These are phyloP conservation scores for Backusella parvicylindrica DNA, from an alignment of 192 early-diverging fungal genomes.

Conservation along the genomic window DNA sequence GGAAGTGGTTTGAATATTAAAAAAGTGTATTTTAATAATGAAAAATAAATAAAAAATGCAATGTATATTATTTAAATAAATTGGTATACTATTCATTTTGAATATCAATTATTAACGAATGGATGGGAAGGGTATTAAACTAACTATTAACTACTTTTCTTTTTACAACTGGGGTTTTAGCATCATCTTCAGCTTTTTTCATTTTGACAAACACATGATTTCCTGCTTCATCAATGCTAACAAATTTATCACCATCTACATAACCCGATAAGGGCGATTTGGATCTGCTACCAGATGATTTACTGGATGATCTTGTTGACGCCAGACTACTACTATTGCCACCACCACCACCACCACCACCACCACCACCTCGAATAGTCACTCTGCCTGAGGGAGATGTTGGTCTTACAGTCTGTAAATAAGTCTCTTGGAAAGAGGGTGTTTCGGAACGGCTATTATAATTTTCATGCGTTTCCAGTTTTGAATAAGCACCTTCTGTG, in stretches of 20 bases:
- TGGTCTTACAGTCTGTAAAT: slow-evolving; percentile 14
- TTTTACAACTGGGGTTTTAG: slow-evolving; percentile 13
- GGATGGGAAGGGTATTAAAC: not conserved
- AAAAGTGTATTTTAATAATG: not conserved
- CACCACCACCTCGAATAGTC: slow-evolving; percentile 11
- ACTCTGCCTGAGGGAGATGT: slow-evolving; percentile 25
- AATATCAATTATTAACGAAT: not conserved
- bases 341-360: not conserved
- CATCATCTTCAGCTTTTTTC: slow-evolving; percentile 30
- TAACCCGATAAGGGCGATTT: slow-evolving; percentile 18
- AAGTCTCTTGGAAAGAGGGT: slow-evolving; percentile 10
- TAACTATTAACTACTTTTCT: slow-evolving; percentile 5
- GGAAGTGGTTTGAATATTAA: too few species aligned
- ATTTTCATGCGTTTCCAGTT: not conserved
- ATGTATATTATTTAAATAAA: not conserved
- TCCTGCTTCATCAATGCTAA: slow-evolving; percentile 29
- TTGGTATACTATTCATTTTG: not conserved
- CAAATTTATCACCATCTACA: slow-evolving; percentile 31
- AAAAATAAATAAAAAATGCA: not conserved
- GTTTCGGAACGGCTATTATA: not conserved
- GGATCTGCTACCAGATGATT: slow-evolving; percentile 15
- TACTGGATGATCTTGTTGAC: slow-evolving; percentile 10
- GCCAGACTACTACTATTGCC: not conserved
- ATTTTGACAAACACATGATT: slow-evolving; percentile 29
- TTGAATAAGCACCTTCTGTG: slow-evolving; percentile 22